These are phyloP conservation scores for Tripterygium wilfordii DNA, from an alignment of 177 flowering plant species.

Conservation along the genomic window DNA sequence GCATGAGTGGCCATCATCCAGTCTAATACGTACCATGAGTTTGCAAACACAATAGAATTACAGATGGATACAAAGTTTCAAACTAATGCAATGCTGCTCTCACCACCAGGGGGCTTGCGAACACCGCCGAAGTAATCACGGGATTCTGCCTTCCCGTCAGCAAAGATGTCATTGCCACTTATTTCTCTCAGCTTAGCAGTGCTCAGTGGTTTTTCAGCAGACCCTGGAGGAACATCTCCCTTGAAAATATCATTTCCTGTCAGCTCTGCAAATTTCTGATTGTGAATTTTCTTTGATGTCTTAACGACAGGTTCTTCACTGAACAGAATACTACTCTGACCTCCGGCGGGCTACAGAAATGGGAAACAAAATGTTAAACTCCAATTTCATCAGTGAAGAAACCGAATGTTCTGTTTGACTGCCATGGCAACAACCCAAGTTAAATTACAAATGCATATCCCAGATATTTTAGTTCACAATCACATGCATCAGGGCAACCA, in stretches of 20 bases:
- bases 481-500: no score
- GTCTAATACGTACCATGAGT: no score
- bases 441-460: no score
- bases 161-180: conserved; percentile 84
- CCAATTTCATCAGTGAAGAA: neutral
- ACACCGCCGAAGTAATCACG: conserved; percentile 75
- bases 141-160: conserved; percentile 72
- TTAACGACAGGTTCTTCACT: conserved; percentile 56
- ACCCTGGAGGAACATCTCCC: conserved; percentile 60
- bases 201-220: conserved; percentile 77
- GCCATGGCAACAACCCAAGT: no score
- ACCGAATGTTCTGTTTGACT: no score
- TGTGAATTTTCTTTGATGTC: conserved; percentile 71
- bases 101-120: conserved; percentile 94
- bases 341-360: conserved; percentile 52
- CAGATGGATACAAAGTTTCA: conserved; percentile 27
- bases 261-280: conserved; percentile 78
- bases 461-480: no score
- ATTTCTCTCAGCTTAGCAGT: conserved; percentile 77
- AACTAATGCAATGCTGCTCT: conserved; percentile 86
- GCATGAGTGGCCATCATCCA: neutral
- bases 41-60: no score
- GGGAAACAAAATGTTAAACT: neutral
- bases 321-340: conserved; percentile 44
- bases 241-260: conserved; percentile 85